Percentiles rank a stretch among this genome's conserved stretches.
phyloP scores from a whole-genome alignment of 805 yeast species.

The Yamadazyma paraphyllophila region DNA sequence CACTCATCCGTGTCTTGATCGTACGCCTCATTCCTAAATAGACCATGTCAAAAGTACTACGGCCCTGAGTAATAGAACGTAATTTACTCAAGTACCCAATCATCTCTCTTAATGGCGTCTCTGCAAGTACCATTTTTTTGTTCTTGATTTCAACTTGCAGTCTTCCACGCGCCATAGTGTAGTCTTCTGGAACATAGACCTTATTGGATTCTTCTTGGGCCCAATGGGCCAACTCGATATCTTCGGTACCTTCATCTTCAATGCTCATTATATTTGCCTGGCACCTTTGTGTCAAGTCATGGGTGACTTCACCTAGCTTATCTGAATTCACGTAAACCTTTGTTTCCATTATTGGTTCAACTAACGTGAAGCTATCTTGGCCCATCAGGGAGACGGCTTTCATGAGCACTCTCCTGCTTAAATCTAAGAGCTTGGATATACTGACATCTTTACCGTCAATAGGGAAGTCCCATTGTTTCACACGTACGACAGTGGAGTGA shows the following conservation, averaged over 20 bases:
- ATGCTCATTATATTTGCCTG: slow-evolving; percentile 72
- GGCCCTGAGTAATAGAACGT: slow-evolving; percentile 84
- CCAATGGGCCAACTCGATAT: slow-evolving; percentile 40
- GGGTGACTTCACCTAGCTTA: slow-evolving; percentile 78
- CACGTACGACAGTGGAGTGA: slow-evolving; percentile 56
- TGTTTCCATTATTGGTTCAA: slow-evolving; percentile 89
- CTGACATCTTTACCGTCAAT: slow-evolving; percentile 42
- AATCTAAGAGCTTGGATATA: slow-evolving; percentile 42
- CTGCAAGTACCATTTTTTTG: slow-evolving; percentile 66
- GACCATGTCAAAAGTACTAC: slow-evolving; percentile 80
- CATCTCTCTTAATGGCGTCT: slow-evolving; percentile 86
- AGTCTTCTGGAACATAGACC: slow-evolving; percentile 75
- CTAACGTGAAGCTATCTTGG: slow-evolving; percentile 45
- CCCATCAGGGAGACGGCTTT: slow-evolving; percentile 19
- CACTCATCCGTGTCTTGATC: slow-evolving; percentile 22
- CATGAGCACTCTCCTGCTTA: slow-evolving; percentile 38
- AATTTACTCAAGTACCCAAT: slow-evolving; percentile 78
- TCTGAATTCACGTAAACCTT: slow-evolving; percentile 63
- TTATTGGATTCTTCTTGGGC: slow-evolving; percentile 56
- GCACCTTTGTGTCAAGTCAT: slow-evolving; percentile 77
- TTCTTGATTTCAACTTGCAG: slow-evolving; percentile 21
- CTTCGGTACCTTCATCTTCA: slow-evolving; percentile 55
- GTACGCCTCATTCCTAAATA: slow-evolving; percentile 72
- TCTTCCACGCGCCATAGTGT: slow-evolving; percentile 44
- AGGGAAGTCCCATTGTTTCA: slow-evolving; percentile 54